Conservation (phyloP, 148 eudicot species). For the Chenopodium album region DNA sequence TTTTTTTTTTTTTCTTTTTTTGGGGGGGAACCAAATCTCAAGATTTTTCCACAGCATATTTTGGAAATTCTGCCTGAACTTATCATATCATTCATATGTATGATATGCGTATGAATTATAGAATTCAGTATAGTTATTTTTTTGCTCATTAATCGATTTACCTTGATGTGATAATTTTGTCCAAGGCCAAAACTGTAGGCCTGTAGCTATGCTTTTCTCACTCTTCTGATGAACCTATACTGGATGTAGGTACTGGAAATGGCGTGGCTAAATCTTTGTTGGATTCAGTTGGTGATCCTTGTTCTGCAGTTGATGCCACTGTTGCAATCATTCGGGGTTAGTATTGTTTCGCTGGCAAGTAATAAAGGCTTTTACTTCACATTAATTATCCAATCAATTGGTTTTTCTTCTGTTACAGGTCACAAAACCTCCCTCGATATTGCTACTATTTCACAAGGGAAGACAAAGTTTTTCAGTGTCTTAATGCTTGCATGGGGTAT, state of each 20-base stretch:
- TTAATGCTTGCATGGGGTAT: slow-evolving; percentile 99
- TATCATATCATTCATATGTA: neutral
- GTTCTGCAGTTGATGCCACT: slow-evolving; percentile 64
- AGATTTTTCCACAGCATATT: neutral
- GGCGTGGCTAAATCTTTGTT: slow-evolving; percentile 89
- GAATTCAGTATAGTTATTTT: neutral
- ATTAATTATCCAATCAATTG: neutral
- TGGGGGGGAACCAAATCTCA: neutral
- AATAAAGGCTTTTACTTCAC: neutral
- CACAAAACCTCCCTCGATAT: slow-evolving; percentile 73
- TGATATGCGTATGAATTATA: neutral
- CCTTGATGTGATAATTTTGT: neutral
- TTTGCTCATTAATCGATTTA: neutral
- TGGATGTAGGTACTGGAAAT: slow-evolving; percentile 73
- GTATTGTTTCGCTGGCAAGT: neutral
- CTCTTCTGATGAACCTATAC: slow-evolving; percentile 11
- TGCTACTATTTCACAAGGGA: slow-evolving; percentile 79
- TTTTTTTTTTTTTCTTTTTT: too few relatives aligned
- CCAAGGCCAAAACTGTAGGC: neutral
- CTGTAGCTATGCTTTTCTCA: neutral
- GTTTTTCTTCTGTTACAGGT: slow-evolving; percentile 44
- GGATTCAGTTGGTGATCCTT: slow-evolving; percentile 84
- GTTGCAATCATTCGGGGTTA: slow-evolving; percentile 84
- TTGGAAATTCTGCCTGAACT: neutral
- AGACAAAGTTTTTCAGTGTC: slow-evolving; percentile 70